Percentiles rank a stretch among this genome's conserved stretches.
These are phyloP conservation scores for Trifolium subterraneum DNA, from an alignment of 306 rosid species.

Conservation along the genomic window DNA sequence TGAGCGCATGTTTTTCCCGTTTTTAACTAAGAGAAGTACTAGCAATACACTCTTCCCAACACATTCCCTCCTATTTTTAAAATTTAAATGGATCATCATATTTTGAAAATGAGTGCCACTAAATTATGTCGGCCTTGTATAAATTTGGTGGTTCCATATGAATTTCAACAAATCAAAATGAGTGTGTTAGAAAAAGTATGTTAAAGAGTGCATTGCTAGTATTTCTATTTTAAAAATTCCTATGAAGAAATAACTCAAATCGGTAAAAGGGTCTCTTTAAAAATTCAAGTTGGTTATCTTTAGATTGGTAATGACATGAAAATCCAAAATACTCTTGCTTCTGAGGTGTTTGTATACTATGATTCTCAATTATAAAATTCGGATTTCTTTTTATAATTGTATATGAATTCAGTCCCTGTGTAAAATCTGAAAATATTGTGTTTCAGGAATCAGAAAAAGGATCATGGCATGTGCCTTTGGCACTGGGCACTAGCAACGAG, in stretches of 20 bases:
- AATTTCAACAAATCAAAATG: no score
- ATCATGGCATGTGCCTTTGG: conserved; percentile 81
- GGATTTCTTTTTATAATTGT: background rate
- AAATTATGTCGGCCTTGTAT: no score
- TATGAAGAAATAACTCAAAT: background rate
- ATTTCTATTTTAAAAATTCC: no score
- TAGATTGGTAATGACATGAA: conserved; percentile 9
- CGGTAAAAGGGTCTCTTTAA: background rate
- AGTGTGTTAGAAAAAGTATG: no score
- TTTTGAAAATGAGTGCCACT: no score
- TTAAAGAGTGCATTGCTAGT: no score
- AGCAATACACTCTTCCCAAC: background rate
- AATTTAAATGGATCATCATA: background rate
- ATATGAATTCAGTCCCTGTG: conserved; percentile 7
- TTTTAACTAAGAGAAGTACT: no score
- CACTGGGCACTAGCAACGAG: conserved; percentile 45
- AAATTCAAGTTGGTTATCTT: background rate
- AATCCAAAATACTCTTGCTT: background rate
- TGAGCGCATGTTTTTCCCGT: no score
- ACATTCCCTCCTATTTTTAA: background rate
- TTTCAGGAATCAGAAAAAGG: conserved; percentile 85
- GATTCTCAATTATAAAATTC: background rate
- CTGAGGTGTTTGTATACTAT: no score
- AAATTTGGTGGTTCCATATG: no score
- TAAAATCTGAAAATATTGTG: conserved; percentile 29